Conservation (phyloP, 75 land plant genomes). For the Picea sitchensis region DNA sequence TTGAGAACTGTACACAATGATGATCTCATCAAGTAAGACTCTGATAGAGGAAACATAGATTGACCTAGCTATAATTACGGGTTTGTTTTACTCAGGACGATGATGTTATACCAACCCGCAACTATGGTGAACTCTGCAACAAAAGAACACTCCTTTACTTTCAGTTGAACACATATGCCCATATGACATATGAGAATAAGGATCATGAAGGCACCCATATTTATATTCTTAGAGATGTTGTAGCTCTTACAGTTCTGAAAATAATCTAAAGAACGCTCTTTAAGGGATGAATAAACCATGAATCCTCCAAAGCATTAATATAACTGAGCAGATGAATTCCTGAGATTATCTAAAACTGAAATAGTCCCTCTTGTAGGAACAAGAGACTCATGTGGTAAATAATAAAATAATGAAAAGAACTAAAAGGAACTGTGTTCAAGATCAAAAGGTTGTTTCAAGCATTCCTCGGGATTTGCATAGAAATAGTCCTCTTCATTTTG, state of each 20-base stretch:
- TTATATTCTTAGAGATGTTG: not conserved
- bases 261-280: not conserved
- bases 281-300: not conserved
- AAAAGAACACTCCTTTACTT: not conserved
- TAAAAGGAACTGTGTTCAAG: slow-evolving; percentile 2
- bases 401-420: slow-evolving; percentile 6
- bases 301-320: slow-evolving; percentile 7
- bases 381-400: slow-evolving; percentile 3
- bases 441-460: slow-evolving; percentile 29
- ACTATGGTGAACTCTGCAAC: slow-evolving; percentile 1
- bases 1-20: not conserved
- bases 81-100: not conserved
- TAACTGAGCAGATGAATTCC: not conserved
- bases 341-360: not conserved
- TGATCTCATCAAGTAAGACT: not conserved
- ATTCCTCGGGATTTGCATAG: slow-evolving; percentile 88
- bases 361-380: not conserved
- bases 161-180: not conserved
- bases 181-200: not conserved
- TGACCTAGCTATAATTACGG: not conserved
- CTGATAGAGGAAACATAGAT: not conserved
- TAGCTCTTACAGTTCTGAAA: not conserved
- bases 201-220: not conserved
- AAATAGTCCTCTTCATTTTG: slow-evolving; percentile 96
- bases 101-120: not conserved